Evolutionary conservation across 441 rosid species (phyloP), one percentile per base, ranked within the genome.

Genomic region (Gossypium aridum): DNA sequence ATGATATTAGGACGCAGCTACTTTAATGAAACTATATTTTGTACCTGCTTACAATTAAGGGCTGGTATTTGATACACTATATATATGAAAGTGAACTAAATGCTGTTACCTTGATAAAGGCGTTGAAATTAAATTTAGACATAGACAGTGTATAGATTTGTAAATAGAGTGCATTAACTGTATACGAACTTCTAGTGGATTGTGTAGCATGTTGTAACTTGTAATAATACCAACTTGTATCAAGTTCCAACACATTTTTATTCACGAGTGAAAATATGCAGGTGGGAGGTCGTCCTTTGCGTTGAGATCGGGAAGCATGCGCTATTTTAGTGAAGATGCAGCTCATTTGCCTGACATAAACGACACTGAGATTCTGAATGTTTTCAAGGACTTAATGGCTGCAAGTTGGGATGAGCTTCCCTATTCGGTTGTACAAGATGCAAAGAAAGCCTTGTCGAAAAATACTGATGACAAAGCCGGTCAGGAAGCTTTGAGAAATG

Each of bases 311-410:
- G 92, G 95, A 61, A 77, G 80, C 43, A 81, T 78, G 55, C 87
- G 95, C 13, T 79, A 49, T 67, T 91, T 86, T 71, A 87, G 91
- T 53, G 88, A 86, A 81, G 93, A 87, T 83, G 83, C 85, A 26
- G 67, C 87, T 71, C 91, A 88, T 83, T 76, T 84, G 87, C 98
- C 98, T 55, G 83, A 59, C 64, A 87, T 93, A 47, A 64, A 84
- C 73, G 96, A 93, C 71, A 47, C 82, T 16, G 84, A 85, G n/a
- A 81, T 91, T 80, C 71, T 77, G 45, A 78, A 81, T 72, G 92
- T 78, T 49, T 91, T 93, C 83, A 91, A 91, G 85, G 97, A 93
- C 51, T 81, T 93, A 86, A 87, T 95, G 95, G 99, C 98, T 56
- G 84, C 79, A 12, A 85, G 76, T 62, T 95, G 98, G 99, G 89